These are phyloP conservation scores for Kernera saxatilis DNA, from an alignment of 345 rosid species.

Conservation along the genomic window DNA sequence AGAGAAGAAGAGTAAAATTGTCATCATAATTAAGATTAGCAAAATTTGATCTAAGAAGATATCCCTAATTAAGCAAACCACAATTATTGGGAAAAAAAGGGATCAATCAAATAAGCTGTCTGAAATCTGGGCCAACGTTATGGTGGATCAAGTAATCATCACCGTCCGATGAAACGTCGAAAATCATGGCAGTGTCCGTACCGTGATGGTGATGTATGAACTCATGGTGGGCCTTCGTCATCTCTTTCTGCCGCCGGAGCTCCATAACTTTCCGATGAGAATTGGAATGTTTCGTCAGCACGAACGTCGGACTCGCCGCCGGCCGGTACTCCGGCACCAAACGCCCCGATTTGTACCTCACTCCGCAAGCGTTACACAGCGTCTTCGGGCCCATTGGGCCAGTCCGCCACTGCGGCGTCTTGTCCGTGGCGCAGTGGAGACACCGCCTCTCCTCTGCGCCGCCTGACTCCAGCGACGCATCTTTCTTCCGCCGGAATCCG, in stretches of 20 bases:
- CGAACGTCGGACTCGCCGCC: conserved; percentile 36
- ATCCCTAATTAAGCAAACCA: conserved; percentile 15
- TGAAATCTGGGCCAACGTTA: conserved; percentile 73
- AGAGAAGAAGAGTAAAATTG: background rate
- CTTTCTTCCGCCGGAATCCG: conserved; percentile 32
- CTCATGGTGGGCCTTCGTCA: conserved; percentile 41
- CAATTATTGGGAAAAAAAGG: conserved; percentile 29
- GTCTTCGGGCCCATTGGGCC: conserved; percentile 40
- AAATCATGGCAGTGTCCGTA: conserved; percentile 36
- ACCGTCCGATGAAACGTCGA: conserved; percentile 62
- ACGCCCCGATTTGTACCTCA: conserved; percentile 35
- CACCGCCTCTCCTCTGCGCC: conserved; percentile 35
- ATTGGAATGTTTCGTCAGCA: conserved; percentile 26
- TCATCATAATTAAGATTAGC: conserved; percentile 29
- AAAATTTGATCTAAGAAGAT: conserved; percentile 27
- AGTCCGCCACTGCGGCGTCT: conserved; percentile 36
- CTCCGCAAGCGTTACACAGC: conserved; percentile 79
- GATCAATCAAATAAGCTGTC: conserved; percentile 55
- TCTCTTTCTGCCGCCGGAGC: conserved; percentile 36
- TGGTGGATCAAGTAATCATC: conserved; percentile 88
- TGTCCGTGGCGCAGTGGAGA: conserved; percentile 31
- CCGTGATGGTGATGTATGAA: conserved; percentile 50
- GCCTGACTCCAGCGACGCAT: conserved; percentile 15
- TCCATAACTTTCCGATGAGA: conserved; percentile 39
- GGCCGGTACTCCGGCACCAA: conserved; percentile 35